A percentile compares a stretch with the other conserved stretches of the same genome.
Evolutionary conservation across 2,329 filamentous ascomycete species (phyloP).

Genomic region (Clonostachys sp.): DNA sequence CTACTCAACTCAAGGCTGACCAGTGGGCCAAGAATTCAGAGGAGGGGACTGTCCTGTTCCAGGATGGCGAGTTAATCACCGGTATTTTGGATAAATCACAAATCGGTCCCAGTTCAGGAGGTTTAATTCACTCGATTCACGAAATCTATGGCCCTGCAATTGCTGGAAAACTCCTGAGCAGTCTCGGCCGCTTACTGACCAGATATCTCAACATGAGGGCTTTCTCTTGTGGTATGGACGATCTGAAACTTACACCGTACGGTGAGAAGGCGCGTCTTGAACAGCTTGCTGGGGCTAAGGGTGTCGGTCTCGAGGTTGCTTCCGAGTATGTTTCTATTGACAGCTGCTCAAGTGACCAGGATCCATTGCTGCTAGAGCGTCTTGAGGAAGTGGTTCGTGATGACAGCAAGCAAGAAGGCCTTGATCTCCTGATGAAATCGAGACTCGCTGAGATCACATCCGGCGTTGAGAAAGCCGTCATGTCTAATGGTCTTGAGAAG

Average conservation of each 20-base stretch:
- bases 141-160: slow-evolving; percentile 86
- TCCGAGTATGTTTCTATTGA: slow-evolving; percentile 84
- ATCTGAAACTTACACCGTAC: slow-evolving; percentile 76
- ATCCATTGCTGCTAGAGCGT: slow-evolving; percentile 69
- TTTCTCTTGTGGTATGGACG: slow-evolving; percentile 96
- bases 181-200: slow-evolving; percentile 83
- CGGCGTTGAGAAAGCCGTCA: slow-evolving; percentile 70
- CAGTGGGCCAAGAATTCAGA: slow-evolving; percentile 76
- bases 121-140: slow-evolving; percentile 87
- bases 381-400: slow-evolving; percentile 89
- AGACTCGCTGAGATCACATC: slow-evolving; percentile 68
- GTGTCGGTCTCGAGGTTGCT: slow-evolving; percentile 74
- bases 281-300: slow-evolving; percentile 61
- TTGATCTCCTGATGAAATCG: slow-evolving; percentile 84
- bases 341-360: slow-evolving; percentile 55
- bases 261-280: slow-evolving; percentile 70
- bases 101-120: slow-evolving; percentile 81
- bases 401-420: slow-evolving; percentile 80
- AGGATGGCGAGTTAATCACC: slow-evolving; percentile 80
- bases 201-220: slow-evolving; percentile 89
- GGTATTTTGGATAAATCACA: slow-evolving; percentile 96
- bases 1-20: slow-evolving; percentile 71
- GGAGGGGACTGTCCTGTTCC: slow-evolving; percentile 77
- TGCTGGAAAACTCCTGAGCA: slow-evolving; percentile 83
- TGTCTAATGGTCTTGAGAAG: slow-evolving; percentile 81